A percentile compares a stretch with the other conserved stretches of the same genome.
These are phyloP conservation scores for Fusarium piperis DNA, from an alignment of 2,329 filamentous ascomycete genomes.

Conservation along the genomic window DNA sequence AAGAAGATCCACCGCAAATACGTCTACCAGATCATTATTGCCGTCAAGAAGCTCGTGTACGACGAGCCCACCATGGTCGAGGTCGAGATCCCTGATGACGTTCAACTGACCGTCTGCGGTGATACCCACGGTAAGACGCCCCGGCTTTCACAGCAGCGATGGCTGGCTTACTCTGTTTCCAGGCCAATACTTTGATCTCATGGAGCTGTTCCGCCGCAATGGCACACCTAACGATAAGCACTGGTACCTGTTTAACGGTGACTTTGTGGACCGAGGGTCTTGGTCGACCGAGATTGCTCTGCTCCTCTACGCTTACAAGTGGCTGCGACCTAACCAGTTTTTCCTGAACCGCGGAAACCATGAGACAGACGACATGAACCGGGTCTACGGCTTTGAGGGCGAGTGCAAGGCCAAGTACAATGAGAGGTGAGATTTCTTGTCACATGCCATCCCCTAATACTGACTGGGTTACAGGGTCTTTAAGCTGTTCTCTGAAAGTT, in stretches of 20 bases:
- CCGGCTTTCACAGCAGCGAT: background rate
- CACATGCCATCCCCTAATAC: background rate
- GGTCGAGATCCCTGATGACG: conserved; percentile 79
- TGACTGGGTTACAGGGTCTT: conserved; percentile 69
- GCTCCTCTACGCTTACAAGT: conserved; percentile 95
- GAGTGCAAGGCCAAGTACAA: conserved; percentile 99
- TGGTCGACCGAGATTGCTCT: conserved; percentile 99
- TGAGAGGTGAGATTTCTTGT: conserved; percentile 65
- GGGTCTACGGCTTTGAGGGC: conserved; percentile 97
- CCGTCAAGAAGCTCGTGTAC: conserved; percentile 88
- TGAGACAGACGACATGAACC: conserved; percentile 99
- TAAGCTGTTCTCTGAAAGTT: conserved; percentile 98
- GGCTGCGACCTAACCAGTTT: conserved; percentile 86
- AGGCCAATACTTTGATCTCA: conserved; percentile 97
- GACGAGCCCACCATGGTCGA: conserved; percentile 98
- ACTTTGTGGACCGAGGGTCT: conserved; percentile 96
- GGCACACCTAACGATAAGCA: conserved; percentile 86
- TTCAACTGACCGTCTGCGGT: conserved; percentile 91
- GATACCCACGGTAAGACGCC: conserved; percentile 84
- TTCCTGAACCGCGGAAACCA: conserved; percentile 99
- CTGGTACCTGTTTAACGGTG: conserved; percentile 96
- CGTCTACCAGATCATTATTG: conserved; percentile 94
- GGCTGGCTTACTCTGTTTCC: conserved; percentile 32
- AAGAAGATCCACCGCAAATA: conserved; percentile 98
- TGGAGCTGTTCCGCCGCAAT: conserved; percentile 95